Conservation (phyloP, 164 flowering plant genomes). For the Pachysandra terminalis region DNA sequence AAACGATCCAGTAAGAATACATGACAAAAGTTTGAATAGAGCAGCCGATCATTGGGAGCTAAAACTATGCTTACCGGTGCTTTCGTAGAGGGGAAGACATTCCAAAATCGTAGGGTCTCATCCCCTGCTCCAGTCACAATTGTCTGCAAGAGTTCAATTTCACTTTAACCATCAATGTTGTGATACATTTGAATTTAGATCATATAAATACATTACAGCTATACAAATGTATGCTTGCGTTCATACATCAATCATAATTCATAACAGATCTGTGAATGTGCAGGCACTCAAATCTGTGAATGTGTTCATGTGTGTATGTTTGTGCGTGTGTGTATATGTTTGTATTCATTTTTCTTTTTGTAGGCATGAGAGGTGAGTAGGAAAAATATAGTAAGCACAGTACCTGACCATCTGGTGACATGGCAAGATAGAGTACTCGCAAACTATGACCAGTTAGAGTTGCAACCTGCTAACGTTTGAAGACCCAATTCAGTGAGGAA, state of each 20-base stretch:
- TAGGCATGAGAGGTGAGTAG: not conserved
- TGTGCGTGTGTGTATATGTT: too few relatives aligned
- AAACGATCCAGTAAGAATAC: not conserved
- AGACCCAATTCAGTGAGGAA: constrained; percentile 1
- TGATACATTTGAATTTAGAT: not conserved
- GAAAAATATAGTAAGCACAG: not conserved
- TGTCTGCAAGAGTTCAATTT: constrained; percentile 47
- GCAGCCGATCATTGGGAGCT: not conserved
- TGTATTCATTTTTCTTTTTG: too few relatives aligned
- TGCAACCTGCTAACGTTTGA: constrained; percentile 61
- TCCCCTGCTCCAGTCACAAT: constrained; percentile 99
- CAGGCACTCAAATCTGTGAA: too few relatives aligned
- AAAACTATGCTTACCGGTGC: constrained; percentile 45
- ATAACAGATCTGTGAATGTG: too few relatives aligned
- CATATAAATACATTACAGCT: not conserved
- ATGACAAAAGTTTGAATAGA: not conserved
- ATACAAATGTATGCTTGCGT: too few relatives aligned
- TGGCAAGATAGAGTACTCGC: constrained; percentile 90
- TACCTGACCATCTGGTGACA: constrained; percentile 99
- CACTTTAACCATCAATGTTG: not conserved
- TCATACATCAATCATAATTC: not conserved
- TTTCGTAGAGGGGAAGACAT: constrained; percentile 86
- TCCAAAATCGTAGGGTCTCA: constrained; percentile 96
- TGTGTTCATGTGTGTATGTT: too few relatives aligned
- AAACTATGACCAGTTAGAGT: constrained; percentile 92